These are phyloP conservation scores for Gossypium bickii DNA, from an alignment of 345 rosid genomes.

Conservation along the genomic window DNA sequence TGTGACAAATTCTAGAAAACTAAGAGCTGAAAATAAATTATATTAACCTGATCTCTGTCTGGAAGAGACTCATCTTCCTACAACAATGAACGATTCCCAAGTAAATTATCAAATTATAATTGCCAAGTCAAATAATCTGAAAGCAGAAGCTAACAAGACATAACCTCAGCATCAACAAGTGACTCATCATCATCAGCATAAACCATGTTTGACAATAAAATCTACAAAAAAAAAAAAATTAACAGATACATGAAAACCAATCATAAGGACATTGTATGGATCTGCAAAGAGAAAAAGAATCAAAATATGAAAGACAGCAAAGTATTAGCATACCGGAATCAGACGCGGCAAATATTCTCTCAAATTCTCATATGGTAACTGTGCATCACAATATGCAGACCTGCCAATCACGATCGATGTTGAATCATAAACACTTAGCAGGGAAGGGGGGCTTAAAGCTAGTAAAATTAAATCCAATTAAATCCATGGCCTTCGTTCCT, in stretches of 20 bases:
- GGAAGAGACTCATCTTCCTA: constrained; percentile 98
- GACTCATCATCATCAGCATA: constrained; percentile 97
- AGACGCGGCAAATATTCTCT: constrained; percentile 81
- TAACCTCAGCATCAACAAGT: constrained; percentile 81
- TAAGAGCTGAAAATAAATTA: constrained; percentile 15
- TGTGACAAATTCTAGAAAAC: neutral
- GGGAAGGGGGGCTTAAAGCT: too few relatives aligned
- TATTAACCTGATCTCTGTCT: constrained; percentile 91
- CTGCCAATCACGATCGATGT: constrained; percentile 40
- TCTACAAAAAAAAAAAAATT: constrained; percentile 34
- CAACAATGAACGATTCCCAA: constrained; percentile 25
- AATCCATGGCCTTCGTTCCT: neutral
- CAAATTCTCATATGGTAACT: constrained; percentile 64
- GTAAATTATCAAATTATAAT: constrained; percentile 6
- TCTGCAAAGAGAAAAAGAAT: neutral
- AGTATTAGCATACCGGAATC: constrained; percentile 55
- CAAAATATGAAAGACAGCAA: constrained; percentile 8
- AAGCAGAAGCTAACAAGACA: constrained; percentile 16
- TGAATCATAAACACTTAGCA: constrained; percentile 6
- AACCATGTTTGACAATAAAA: constrained; percentile 87
- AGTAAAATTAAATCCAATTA: neutral
- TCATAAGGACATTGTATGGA: neutral
- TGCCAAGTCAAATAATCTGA: constrained; percentile 2
- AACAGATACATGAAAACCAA: constrained; percentile 14
- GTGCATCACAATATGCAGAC: constrained; percentile 91